Conservation (phyloP, 1,284 basidiomycete species). For the Sporisorium exsertum region DNA sequence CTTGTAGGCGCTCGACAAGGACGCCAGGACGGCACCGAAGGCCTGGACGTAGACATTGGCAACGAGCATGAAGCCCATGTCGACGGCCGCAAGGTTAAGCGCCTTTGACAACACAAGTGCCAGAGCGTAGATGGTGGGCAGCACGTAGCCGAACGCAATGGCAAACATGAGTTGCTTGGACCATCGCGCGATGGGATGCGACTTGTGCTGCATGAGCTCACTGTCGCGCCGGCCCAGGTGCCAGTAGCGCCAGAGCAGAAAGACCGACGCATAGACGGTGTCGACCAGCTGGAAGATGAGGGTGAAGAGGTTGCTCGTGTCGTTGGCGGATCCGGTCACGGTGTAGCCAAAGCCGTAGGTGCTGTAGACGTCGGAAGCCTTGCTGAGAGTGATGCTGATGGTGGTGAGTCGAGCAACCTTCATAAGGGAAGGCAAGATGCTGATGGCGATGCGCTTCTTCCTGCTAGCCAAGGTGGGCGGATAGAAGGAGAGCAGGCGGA, state of each 20-base stretch:
- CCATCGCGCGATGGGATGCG: slow-evolving; percentile 15
- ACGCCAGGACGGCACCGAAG: slow-evolving; percentile 50
- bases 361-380: slow-evolving; percentile 11
- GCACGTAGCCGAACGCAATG: slow-evolving; percentile 45
- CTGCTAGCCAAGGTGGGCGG: slow-evolving; percentile 43
- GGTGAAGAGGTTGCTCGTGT: slow-evolving; percentile 37
- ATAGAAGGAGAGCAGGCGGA: slow-evolving; percentile 52
- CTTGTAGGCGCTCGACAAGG: slow-evolving; percentile 37
- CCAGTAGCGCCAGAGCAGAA: slow-evolving; percentile 50
- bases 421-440: slow-evolving; percentile 40
- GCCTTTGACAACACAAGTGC: slow-evolving; percentile 40
- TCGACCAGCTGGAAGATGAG: slow-evolving; percentile 51
- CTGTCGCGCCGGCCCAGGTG: slow-evolving; percentile 44
- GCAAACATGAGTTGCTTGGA: slow-evolving; percentile 44
- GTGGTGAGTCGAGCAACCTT: slow-evolving; percentile 45
- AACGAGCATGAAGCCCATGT: slow-evolving; percentile 56
- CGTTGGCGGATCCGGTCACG: slow-evolving; percentile 30
- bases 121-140: slow-evolving; percentile 47
- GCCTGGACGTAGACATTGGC: slow-evolving; percentile 56
- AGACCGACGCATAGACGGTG: slow-evolving; percentile 39
- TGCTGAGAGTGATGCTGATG: slow-evolving; percentile 39
- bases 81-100: slow-evolving; percentile 18
- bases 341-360: slow-evolving; percentile 21
- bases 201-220: slow-evolving; percentile 42
- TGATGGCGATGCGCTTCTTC: slow-evolving; percentile 39